Evolutionary conservation across 2,329 filamentous ascomycete genomes (phyloP), one percentile per base, ranked within the genome.

Genomic region (Calonectria leucothoes): DNA sequence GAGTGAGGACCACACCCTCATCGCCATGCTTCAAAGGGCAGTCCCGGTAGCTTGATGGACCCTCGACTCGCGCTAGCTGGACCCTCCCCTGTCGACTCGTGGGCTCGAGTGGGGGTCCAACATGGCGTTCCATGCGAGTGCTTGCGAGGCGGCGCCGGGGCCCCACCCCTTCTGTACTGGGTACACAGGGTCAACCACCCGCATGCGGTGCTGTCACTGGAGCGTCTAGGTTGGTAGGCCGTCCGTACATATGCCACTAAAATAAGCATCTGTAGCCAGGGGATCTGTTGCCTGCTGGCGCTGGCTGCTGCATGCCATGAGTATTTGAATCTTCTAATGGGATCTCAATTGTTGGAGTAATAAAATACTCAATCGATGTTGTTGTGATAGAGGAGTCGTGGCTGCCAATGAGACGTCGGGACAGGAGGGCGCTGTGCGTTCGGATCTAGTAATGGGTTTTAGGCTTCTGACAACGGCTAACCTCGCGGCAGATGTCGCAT

Each of bases 121-220:
- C 73, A 75, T 71, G 76, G 75, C 66, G 73, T 76, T 77, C 74
- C 73, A 80, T 80, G 79, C 79, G 69, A 79, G 79, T 80, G 79
- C 77, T 78, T 72, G 67, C 51, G 64, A 71, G 63, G 70, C 67
- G 73, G 71, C 70, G 72, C 72, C 71, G 48, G 65, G 31, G 45
- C 70, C 75, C 76, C 77, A 72, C 70, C 51, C 51, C 57, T 23
- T 69, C 74, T 57, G 72, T 74, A 75, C 70, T 65, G 69, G 66
- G 71, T 69, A 76, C 73, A 66, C 69, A 42, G 72, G 25, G 48
- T 74, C 51, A 66, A 74, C 68, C 61, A 63, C 51, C 51, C 12
- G 35, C 52, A 35, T 59, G 52, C 55, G 27, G 61, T 31, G 25
- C 64, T 66, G 74, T 76, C 63, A 73, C 74, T 80, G 74, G 48